Base-by-base conservation (phyloP, 2,329 filamentous ascomycete genomes). In the Pochonia chlamydosporia region DNA sequence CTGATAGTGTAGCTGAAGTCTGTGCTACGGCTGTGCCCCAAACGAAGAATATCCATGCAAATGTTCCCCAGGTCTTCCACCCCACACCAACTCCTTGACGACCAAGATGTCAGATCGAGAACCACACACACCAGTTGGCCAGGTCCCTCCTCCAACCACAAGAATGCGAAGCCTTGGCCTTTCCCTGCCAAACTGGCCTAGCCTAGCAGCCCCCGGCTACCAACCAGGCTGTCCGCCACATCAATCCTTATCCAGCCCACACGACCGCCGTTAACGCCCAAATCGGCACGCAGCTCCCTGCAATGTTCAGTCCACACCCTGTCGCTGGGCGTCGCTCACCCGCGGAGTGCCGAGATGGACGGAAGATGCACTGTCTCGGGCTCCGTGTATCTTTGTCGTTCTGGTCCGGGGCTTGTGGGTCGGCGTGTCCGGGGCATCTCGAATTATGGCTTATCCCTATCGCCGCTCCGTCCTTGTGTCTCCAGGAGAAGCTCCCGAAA, bases 261-360 rank as follows among this genome's bases (percentile, higher is more conserved):
- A 13, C 16, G 30, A 5, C 30, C 30, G 26, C 7, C 16, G 31
- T 33, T n/a, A n/a, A n/a, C n/a, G n/a, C n/a, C n/a, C n/a, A n/a
- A n/a, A n/a, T n/a, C n/a, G n/a, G n/a, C n/a, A n/a, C n/a, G n/a
- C n/a, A n/a, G 3, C 9, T 37, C 10, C n/a, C 10, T 3, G n/a
- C 21, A 18, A n/a, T n/a, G 9, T 35, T 23, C 14, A 18, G 42
- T 33, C 42, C 26, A 5, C 26, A 30, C 3, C 21, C 16, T n/a
- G 16, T 46, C 10, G 26, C 18, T 21, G 16, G 24, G 40, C 33
- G 16, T n/a, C 40, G 35, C 46, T 28, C 21, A 10, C 35, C 48
- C 44, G 48, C 48, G 48, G 48, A 20, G 43, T 13, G 16, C 48
- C 44, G 48, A 33, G 23, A 26, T 6, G 16, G 40, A 24, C 48